A percentile compares a stretch with the other conserved stretches of the same genome.
These are phyloP conservation scores for Echria macrotheca DNA, from an alignment of 495 filamentous ascomycete genomes.

Conservation along the genomic window DNA sequence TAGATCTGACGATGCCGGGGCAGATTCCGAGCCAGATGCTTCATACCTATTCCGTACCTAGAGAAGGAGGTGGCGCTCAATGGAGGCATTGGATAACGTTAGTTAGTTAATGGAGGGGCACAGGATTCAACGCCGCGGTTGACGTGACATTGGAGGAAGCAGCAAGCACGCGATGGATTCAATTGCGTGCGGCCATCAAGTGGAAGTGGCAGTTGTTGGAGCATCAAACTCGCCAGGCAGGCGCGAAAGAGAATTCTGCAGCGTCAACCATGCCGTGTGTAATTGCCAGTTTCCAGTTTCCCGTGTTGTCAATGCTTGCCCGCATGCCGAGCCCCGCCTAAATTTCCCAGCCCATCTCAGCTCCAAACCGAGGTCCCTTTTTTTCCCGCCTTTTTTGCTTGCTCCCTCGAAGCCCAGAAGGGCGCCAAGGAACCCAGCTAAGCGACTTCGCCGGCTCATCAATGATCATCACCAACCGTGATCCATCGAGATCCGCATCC, in stretches of 20 bases:
- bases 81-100: no score
- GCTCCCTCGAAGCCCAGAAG: neutral
- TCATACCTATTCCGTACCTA: no score
- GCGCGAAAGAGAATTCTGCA: conserved; percentile 3
- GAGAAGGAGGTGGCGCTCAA: no score
- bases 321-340: conserved; percentile 18
- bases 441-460: conserved; percentile 6
- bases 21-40: no score
- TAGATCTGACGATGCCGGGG: no score
- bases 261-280: conserved; percentile 1
- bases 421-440: conserved; percentile 1
- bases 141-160: neutral
- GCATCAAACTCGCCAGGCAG: conserved; percentile 10
- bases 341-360: conserved; percentile 15
- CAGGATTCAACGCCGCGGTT: neutral
- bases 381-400: neutral
- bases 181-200: no score
- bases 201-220: no score
- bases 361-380: conserved; percentile 1
- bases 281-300: conserved; percentile 17
- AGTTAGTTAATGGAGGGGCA: no score
- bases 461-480: no score
- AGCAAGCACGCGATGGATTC: neutral
- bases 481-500: neutral
- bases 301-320: conserved; percentile 18